Base-by-base conservation (phyloP, 352 stramenopile genomes). In the Elongisporangium anandrum region DNA sequence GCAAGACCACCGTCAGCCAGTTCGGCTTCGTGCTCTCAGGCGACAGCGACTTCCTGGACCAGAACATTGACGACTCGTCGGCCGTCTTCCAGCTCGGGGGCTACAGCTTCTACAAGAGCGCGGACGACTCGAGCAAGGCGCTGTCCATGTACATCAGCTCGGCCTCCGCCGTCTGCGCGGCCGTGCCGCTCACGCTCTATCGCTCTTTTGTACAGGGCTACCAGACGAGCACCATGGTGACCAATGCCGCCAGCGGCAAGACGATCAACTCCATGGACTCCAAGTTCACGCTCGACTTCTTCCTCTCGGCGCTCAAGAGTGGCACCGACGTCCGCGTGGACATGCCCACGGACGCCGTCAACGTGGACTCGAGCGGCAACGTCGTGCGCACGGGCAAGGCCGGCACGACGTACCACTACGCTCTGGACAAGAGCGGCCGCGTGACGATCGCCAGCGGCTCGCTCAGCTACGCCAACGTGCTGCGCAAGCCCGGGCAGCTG, bases 251-350 rank as follows among this genome's bases (percentile, higher is more conserved):
- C 13, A 68, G 58, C 26, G 68, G 68, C 52, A 60, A 70, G 64
- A 75, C 61, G 34, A 72, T 75, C 60, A 75, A 75, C 50, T 70
- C 64, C n/a, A 75, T 75, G 68, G 68, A 75, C 55, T 60, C 59
- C n/a, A 19, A 61, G 47, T 75, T 72, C 50, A 65, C 68, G 24
- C 64, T 72, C 20, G 48, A 57, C 10, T 50, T 50, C 39, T 75
- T 72, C 47, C 39, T 72, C 24, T 26, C 49, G 41, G 61, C 68
- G 20, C 34, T 66, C 21, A 62, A 62, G 49, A n/a, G 29, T 12
- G 54, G 50, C 29, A 55, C 59, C 24, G 7, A 19, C 23, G 38
- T 54, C 12, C 49, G 26, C 19, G 52, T 75, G 56, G 41, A 48
- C 3, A 52, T 66, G 17, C 64, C 64, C 6, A 75, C 60, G 2